These are phyloP conservation scores for Psilocybe cyanescens DNA, from an alignment of 768 basidiomycete genomes.

Conservation along the genomic window DNA sequence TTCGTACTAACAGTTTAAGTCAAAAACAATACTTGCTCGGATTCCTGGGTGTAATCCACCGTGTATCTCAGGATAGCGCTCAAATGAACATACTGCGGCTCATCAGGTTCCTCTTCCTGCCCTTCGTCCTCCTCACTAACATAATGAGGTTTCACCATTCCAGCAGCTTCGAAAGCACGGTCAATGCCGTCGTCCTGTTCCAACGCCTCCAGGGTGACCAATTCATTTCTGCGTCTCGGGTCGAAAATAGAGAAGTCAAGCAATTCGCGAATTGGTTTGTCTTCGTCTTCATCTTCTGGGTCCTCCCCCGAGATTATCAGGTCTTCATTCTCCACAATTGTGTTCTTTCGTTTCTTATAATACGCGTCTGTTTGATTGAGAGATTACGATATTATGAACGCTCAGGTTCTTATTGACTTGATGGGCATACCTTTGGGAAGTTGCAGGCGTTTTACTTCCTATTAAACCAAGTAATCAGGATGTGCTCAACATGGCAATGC, in stretches of 20 bases:
- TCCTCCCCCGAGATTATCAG: slow-evolving; percentile 41
- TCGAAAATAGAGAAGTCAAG: slow-evolving; percentile 68
- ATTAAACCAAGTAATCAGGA: background rate
- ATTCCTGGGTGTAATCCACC: slow-evolving; percentile 51
- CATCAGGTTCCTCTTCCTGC: slow-evolving; percentile 52
- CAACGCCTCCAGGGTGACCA: slow-evolving; percentile 52
- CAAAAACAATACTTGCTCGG: slow-evolving; percentile 48
- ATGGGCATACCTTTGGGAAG: slow-evolving; percentile 19
- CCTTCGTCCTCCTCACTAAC: slow-evolving; percentile 65
- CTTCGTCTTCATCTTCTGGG: slow-evolving; percentile 31
- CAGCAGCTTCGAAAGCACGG: slow-evolving; percentile 56
- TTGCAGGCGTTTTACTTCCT: slow-evolving; percentile 32
- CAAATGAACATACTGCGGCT: slow-evolving; percentile 45
- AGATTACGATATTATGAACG: background rate
- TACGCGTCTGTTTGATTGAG: slow-evolving; percentile 35
- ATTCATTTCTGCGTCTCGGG: slow-evolving; percentile 41
- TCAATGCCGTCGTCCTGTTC: slow-evolving; percentile 44
- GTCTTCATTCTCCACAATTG: slow-evolving; percentile 36
- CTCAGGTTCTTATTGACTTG: background rate
- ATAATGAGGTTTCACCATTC: slow-evolving; percentile 50
- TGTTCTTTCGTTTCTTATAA: slow-evolving; percentile 36
- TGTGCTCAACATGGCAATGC: background rate
- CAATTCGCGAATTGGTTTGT: slow-evolving; percentile 62
- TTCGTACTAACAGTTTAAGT: background rate
- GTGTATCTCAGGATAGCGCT: slow-evolving; percentile 49